Evolutionary conservation across 345 rosid species (phyloP), one percentile per base, ranked within the genome.

Genomic region (Isatis tinctoria): DNA sequence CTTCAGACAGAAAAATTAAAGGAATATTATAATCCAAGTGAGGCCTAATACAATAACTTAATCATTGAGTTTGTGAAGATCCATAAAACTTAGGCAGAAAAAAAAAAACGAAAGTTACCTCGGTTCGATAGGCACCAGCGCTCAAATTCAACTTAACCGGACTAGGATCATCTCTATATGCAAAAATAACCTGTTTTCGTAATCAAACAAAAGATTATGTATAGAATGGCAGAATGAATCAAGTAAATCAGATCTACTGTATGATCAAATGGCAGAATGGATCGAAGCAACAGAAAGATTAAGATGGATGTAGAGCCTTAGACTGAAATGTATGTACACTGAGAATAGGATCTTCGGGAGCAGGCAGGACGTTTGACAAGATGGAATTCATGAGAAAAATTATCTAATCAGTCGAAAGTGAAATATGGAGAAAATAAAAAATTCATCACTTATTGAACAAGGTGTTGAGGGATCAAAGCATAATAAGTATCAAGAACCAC

Each of bases 91-190:
- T 43, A 27, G 52, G 22, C 6, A 26, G 8, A 14, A 14, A 24
- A 40, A 14, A 24, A 40, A 26, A 16, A 16, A 30, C 3, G 2
- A 22, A 61, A 56, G 22, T 26, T 79, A 93, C 98, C 93, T 93
- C 96, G 22, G 90, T 89, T 67, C 92, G 85, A 69, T 93, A 93
- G 59, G 93, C 84, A 22, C 98, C 98, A 13, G 78, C 82, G 9
- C 85, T 87, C 78, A 93, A 80, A 78, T 87, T 90, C 69, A 93
- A 72, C 81, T 93, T 93, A 20, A 61, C 65, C 16, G 96, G 97
- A 57, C 88, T 88, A 33, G 80, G 82, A 72, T 90, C 98, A 77
- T 90, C 87, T 84, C 87, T 88, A 73, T 72, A 88, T n/a, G 90
- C 93, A 58, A 84, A 88, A 37, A 86, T 84, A 30, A 93, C 89